Conservation (phyloP, 441 rosid genomes). For the Aquilaria agallochum region DNA sequence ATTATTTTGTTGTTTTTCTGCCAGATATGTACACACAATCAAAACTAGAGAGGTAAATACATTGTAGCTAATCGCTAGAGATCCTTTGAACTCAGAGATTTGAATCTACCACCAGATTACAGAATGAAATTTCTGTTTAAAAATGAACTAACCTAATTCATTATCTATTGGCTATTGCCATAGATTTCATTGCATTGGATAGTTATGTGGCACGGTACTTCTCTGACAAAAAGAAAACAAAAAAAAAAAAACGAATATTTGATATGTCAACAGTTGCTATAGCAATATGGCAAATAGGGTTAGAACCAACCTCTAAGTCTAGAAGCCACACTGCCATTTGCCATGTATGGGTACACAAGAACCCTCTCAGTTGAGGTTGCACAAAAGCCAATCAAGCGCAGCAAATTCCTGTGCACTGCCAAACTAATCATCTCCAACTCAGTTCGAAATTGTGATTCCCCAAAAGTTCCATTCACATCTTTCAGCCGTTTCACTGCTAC, state of each 20-base stretch:
- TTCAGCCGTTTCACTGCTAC: slow-evolving; percentile 83
- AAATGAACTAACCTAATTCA: too few species aligned
- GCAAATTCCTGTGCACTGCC: slow-evolving; percentile 85
- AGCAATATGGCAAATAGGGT: slow-evolving; percentile 6
- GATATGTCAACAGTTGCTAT: not conserved
- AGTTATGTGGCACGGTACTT: not conserved
- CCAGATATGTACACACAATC: too few species aligned
- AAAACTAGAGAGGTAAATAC: too few species aligned
- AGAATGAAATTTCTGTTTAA: too few species aligned
- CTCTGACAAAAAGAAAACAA: not conserved
- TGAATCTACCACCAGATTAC: too few species aligned
- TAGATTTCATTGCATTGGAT: too few species aligned
- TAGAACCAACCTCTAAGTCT: slow-evolving; percentile 72
- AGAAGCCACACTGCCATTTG: slow-evolving; percentile 89
- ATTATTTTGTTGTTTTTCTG: too few species aligned
- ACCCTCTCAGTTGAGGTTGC: slow-evolving; percentile 66
- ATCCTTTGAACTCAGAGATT: too few species aligned
- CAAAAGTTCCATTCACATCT: slow-evolving; percentile 61
- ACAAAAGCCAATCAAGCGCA: slow-evolving; percentile 74
- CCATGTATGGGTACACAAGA: slow-evolving; percentile 87
- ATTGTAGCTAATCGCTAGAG: too few species aligned
- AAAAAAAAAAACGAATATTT: not conserved
- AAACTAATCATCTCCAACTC: slow-evolving; percentile 92
- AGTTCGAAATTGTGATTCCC: slow-evolving; percentile 83
- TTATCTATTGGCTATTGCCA: too few species aligned